Conservation (phyloP, 1,284 basidiomycete genomes). For the Cutaneotrichosporon spelunceum region DNA sequence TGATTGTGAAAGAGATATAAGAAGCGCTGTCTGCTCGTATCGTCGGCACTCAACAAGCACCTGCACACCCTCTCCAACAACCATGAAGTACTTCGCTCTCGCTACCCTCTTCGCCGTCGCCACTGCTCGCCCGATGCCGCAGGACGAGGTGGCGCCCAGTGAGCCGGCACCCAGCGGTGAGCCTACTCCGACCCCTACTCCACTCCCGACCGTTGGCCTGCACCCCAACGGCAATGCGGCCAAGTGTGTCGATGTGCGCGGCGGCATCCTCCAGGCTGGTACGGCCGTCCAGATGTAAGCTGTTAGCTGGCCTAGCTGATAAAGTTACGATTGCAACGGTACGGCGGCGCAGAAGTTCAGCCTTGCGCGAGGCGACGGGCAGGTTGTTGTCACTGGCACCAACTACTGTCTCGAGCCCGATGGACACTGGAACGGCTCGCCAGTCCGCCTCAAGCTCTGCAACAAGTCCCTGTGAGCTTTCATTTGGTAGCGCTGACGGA, state of each 20-base stretch:
- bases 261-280: constrained; percentile 20
- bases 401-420: constrained; percentile 34
- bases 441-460: constrained; percentile 25
- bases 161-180: background rate
- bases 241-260: constrained; percentile 37
- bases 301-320: background rate
- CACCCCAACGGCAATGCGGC: constrained; percentile 34
- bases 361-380: constrained; percentile 9
- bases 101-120: constrained; percentile 12
- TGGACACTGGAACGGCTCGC: constrained; percentile 8
- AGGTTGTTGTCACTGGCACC: constrained; percentile 18
- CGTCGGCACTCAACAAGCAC: background rate
- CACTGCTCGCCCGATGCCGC: constrained; percentile 11
- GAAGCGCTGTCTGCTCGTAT: background rate
- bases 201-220: constrained; percentile 26
- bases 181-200: constrained; percentile 10
- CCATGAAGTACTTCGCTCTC: constrained; percentile 5
- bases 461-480: constrained; percentile 16
- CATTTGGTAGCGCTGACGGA: background rate
- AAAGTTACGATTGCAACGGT: constrained; percentile 27
- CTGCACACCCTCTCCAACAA: constrained; percentile 2
- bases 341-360: constrained; percentile 20
- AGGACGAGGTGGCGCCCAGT: constrained; percentile 7
- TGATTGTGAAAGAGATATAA: too few relatives aligned
- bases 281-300: constrained; percentile 22